Evolutionary conservation across 2,329 filamentous ascomycete species (phyloP).

Genomic region (Botrytis hyacinthi): DNA sequence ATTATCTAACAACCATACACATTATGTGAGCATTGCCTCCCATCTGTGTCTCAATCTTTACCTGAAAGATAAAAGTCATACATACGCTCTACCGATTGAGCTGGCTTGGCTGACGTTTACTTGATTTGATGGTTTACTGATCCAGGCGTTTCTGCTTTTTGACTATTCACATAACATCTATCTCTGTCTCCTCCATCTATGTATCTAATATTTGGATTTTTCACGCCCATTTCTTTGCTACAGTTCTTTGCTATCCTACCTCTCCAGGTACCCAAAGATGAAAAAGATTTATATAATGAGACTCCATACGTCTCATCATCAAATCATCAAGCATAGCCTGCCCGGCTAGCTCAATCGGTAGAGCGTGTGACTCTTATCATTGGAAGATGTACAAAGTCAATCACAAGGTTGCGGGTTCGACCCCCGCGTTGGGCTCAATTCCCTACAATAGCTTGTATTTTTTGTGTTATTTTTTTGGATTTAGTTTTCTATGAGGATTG

Average conservation of each 20-base stretch:
- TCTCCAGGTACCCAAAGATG: background rate
- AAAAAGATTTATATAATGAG: rapidly evolving
- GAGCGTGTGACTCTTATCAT: conserved; percentile 37
- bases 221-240: background rate
- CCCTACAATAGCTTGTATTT: background rate
- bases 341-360: conserved; percentile 39
- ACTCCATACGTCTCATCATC: rapidly evolving
- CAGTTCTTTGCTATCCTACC: background rate
- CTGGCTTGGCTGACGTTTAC: conserved; percentile 28
- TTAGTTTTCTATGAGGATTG: no score
- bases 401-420: conserved; percentile 48
- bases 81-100: conserved; percentile 39
- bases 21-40: background rate
- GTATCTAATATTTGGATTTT: background rate
- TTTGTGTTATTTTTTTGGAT: background rate
- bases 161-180: background rate
- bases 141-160: background rate
- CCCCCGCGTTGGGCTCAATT: conserved; percentile 41
- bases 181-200: background rate
- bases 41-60: background rate
- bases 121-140: background rate
- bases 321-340: conserved; percentile 16
- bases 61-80: conserved; percentile 32
- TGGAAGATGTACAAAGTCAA: conserved; percentile 22
- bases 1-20: background rate